Conservation (phyloP, 306 rosid genomes). For the Crataegus laevigata region DNA sequence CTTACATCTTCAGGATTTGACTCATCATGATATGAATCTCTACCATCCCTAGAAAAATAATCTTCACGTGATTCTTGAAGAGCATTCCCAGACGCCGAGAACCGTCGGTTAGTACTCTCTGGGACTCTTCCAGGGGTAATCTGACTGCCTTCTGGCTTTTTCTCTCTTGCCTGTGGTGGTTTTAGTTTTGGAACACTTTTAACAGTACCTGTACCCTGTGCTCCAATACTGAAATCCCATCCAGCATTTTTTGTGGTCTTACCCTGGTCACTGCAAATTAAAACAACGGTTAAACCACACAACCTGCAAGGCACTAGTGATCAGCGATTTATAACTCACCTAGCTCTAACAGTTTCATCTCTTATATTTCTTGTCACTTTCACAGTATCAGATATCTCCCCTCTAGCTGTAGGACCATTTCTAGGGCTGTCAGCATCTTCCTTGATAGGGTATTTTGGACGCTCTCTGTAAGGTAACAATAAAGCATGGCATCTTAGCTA, state of each 20-base stretch:
- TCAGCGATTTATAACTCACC: constrained; percentile 47
- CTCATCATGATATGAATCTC: constrained; percentile 35
- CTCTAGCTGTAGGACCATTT: constrained; percentile 49
- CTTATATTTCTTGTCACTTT: constrained; percentile 51
- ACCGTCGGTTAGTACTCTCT: constrained; percentile 51
- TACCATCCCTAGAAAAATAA: constrained; percentile 33
- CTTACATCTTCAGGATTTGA: constrained; percentile 63
- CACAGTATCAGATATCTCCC: constrained; percentile 67
- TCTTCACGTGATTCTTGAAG: constrained; percentile 32
- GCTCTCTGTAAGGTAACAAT: constrained; percentile 60
- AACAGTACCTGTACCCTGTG: constrained; percentile 79
- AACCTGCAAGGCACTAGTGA: not conserved
- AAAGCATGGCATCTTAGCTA: constrained; percentile 21
- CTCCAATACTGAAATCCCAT: constrained; percentile 94
- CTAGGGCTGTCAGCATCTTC: constrained; percentile 52
- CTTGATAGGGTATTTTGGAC: constrained; percentile 71
- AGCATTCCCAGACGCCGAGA: constrained; percentile 41
- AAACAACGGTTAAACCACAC: constrained; percentile 26
- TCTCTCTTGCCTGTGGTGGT: constrained; percentile 90
- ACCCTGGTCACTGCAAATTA: constrained; percentile 71
- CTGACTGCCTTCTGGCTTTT: constrained; percentile 37
- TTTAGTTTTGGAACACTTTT: constrained; percentile 48
- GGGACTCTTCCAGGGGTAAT: constrained; percentile 40
- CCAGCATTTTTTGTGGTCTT: constrained; percentile 65
- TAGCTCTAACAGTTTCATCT: constrained; percentile 58